These are phyloP conservation scores for Fusarium nelsonii DNA, from an alignment of 2,329 filamentous ascomycete genomes.

Conservation along the genomic window DNA sequence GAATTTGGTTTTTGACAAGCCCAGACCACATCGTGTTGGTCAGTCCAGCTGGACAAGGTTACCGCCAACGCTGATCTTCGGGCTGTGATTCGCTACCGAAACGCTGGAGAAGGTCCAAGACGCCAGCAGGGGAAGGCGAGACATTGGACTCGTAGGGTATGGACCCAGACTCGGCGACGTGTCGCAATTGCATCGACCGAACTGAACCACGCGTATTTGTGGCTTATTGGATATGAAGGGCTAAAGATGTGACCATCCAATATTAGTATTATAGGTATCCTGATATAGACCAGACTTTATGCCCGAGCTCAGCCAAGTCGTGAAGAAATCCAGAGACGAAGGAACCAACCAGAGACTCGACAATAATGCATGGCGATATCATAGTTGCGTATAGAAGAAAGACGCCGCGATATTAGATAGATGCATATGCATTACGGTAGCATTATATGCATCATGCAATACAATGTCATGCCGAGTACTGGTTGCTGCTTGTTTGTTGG, in stretches of 20 bases:
- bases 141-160: constrained; percentile 27
- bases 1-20: constrained; percentile 6
- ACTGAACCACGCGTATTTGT: constrained; percentile 28
- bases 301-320: neutral
- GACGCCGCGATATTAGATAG: neutral
- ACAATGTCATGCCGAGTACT: constrained; percentile 6
- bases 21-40: constrained; percentile 21
- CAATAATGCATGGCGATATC: constrained; percentile 12
- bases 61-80: constrained; percentile 33
- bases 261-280: neutral
- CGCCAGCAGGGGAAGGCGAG: constrained; percentile 39
- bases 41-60: constrained; percentile 51
- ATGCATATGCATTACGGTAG: neutral
- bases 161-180: constrained; percentile 23
- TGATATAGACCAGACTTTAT: neutral
- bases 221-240: constrained; percentile 14
- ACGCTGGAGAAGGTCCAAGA: constrained; percentile 44
- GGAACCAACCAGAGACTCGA: constrained; percentile 2
- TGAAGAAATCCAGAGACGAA: neutral
- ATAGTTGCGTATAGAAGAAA: neutral
- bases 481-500: neutral
- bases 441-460: constrained; percentile 16
- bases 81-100: constrained; percentile 53
- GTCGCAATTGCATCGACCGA: constrained; percentile 17
- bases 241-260: neutral